phyloP scores from a whole-genome alignment of 345 rosid species.

The Microthlaspi erraticum region DNA sequence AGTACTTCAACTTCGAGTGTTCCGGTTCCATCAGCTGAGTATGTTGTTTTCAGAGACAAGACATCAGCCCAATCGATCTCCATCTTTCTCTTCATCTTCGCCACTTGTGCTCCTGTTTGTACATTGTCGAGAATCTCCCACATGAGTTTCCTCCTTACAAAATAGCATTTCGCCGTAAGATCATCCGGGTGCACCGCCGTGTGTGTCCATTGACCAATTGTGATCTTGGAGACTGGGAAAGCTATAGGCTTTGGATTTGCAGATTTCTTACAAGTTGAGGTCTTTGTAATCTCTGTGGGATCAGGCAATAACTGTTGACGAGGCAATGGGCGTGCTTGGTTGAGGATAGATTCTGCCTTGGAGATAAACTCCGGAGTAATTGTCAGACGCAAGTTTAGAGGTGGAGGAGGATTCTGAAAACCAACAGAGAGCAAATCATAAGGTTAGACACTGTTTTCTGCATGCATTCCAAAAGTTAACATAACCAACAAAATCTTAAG shows the following conservation, averaged over 20 bases:
- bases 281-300: not conserved
- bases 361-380: not conserved
- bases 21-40: no score
- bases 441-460: not conserved
- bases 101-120: no score
- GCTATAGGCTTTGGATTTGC: conserved; percentile 24
- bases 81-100: no score
- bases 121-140: no score
- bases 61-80: no score
- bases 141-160: no score
- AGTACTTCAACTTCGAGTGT: no score
- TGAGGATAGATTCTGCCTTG: not conserved
- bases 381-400: conserved; percentile 2
- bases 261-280: not conserved
- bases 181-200: no score
- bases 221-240: no score
- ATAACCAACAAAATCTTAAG: not conserved
- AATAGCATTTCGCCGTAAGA: no score
- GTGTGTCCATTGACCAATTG: no score
- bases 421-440: not conserved
- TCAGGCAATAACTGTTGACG: not conserved
- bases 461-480: not conserved
- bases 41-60: no score
- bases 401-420: not conserved
- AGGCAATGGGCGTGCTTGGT: not conserved